Base-by-base conservation (phyloP, 805 yeast genomes). In the Kodamaea sagamina region DNA sequence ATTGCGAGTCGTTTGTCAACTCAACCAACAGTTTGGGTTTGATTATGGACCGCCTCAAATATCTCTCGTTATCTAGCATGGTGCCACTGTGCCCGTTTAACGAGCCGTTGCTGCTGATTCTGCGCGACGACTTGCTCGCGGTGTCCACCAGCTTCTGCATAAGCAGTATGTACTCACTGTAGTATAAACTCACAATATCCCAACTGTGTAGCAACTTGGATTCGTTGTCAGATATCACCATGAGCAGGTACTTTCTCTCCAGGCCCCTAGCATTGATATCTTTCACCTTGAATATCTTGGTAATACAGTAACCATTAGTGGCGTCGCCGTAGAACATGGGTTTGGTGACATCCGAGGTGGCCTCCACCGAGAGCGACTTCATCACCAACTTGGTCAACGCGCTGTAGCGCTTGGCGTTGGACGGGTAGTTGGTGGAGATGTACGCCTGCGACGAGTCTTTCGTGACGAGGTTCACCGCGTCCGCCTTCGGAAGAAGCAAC, bases 181-280 rank as follows among this genome's bases (percentile, higher is more conserved):
- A 66, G 62, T 22, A 78, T 7, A 65, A 56, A 11, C 65, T 58
- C 1, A 82, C 69, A 35, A 73, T 58, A 28, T 77, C 73, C 82
- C 86, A 84, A 47, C 77, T 72, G 22, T 67, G 61, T n/a, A 82
- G 59, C 11, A 84, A 57, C 11, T 63, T 71, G n/a, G 64, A 54
- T 46, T 78, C 86, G 15, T 72, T 64, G 51, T 81, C 85, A 8
- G 77, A 65, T 1, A 81, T 72, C 10, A 83, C 78, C 44, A 83
- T 71, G 13, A 82, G 58, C 0, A 84, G 71, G 51, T 83, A 85
- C 41, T 85, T 74, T 45, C 92, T 65, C 57, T 85, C 89, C 1
- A 84, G 78, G 1, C 92, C 92, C 43, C 92, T 68, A 0, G 92
- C 89, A 37, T 79, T 77, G 9, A 71, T 62, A 58, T 85, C 92